Conservation (phyloP, 768 basidiomycete genomes). For the Cyclocybe aegerita region DNA sequence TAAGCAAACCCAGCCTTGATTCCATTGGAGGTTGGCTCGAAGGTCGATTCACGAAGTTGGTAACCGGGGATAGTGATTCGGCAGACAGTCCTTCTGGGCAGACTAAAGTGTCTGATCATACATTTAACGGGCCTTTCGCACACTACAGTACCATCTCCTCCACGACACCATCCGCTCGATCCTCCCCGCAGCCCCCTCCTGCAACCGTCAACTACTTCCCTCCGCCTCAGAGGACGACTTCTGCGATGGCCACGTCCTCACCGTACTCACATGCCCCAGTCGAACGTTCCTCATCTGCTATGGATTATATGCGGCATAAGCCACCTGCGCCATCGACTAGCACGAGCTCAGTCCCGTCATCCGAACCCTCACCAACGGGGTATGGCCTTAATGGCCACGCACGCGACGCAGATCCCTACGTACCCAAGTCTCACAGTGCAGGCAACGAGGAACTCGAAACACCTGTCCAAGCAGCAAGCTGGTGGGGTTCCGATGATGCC, state of each 20-base stretch:
- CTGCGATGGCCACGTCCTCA: slow-evolving; percentile 63
- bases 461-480: slow-evolving; percentile 42
- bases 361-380: slow-evolving; percentile 21
- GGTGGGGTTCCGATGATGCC: slow-evolving; percentile 58
- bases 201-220: slow-evolving; percentile 34
- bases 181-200: slow-evolving; percentile 70
- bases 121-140: slow-evolving; percentile 80
- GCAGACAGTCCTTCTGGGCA: slow-evolving; percentile 36
- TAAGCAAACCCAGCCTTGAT: slow-evolving; percentile 89
- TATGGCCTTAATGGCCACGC: slow-evolving; percentile 34
- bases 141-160: slow-evolving; percentile 94
- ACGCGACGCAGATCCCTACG: slow-evolving; percentile 9
- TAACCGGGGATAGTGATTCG: slow-evolving; percentile 84
- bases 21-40: slow-evolving; percentile 91
- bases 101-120: slow-evolving; percentile 34
- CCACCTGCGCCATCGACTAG: slow-evolving; percentile 49
- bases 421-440: slow-evolving; percentile 13
- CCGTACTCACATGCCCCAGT: slow-evolving; percentile 49
- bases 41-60: slow-evolving; percentile 89
- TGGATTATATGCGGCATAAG: slow-evolving; percentile 66
- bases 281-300: slow-evolving; percentile 75
- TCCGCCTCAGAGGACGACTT: slow-evolving; percentile 62
- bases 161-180: slow-evolving; percentile 66
- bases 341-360: slow-evolving; percentile 47
- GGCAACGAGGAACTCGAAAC: slow-evolving; percentile 31